Evolutionary conservation across 331 rosid species (phyloP), one percentile per base, ranked within the genome.

Genomic region (Malus hybrid): DNA sequence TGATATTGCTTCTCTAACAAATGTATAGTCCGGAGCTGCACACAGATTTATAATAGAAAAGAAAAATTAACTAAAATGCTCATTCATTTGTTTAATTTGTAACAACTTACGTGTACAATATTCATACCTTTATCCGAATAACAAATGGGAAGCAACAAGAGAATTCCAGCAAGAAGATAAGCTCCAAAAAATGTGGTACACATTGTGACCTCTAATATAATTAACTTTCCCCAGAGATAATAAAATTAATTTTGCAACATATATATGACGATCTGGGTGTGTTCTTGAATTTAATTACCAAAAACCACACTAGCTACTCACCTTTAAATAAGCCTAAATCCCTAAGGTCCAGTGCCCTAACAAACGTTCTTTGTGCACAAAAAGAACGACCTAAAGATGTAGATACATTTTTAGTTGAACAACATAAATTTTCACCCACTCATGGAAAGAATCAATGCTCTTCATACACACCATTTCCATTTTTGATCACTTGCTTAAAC

Each of bases 1-100:
- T 18, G 71, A 77, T 6, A 71, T 86, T 76, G 93, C 93, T 65
- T 89, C 90, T 69, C 61, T 81, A 3, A 88, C 74, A 80, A 86
- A 92, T 48, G 31, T 60, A 54, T 83, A 78, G 54, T 81, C 44
- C 39, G 83, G 75, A 63, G 57, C 90, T 91, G 85, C 86, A 77
- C 10, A 36, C 3, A 59, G 39, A 60, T 20, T 10, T 60, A 9
- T 60, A 60, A 56, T n/a, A n/a, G 22, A n/a, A 56, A 56, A 18
- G 11, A 56, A 18, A 18, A 18, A 18, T 8, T 19, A 56, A 19
- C 0, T 56, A n/a, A 24, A 10, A 10, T 56, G 62, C 2, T 56
- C 27, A 20, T 39, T 12, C 62, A 56, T 56, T n/a, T 56, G 8
- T 56, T 19, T 18, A 56, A 56, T 20, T 18, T 19, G 1, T 39